phyloP scores from a whole-genome alignment of 345 rosid genomes.

The Viola odorata region DNA sequence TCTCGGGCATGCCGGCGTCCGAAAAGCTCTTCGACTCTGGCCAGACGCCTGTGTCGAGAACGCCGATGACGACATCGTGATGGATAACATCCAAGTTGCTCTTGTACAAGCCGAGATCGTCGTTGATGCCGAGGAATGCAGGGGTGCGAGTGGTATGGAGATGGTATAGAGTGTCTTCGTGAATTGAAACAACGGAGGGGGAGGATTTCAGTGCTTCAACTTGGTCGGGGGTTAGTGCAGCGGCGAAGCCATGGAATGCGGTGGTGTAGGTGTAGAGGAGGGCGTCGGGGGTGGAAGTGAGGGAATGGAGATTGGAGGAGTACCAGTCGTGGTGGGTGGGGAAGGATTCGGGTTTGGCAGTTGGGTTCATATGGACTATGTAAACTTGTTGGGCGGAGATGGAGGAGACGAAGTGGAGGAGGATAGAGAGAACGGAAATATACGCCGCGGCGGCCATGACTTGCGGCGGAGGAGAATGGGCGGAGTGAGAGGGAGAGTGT shows the following conservation, averaged over 20 bases:
- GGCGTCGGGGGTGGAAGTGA: conserved; percentile 33
- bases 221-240: conserved; percentile 48
- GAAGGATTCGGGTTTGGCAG: conserved; percentile 49
- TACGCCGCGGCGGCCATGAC: conserved; percentile 9
- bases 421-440: conserved; percentile 7
- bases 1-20: conserved; percentile 58
- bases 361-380: conserved; percentile 68
- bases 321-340: conserved; percentile 69
- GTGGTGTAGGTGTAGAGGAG: conserved; percentile 61
- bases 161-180: conserved; percentile 59
- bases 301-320: conserved; percentile 48
- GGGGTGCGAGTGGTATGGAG: conserved; percentile 89
- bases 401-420: conserved; percentile 9
- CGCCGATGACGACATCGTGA: conserved; percentile 60
- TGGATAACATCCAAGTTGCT: conserved; percentile 39
- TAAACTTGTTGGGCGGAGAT: conserved; percentile 42
- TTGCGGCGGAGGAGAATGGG: background rate
- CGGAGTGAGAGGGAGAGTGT: background rate
- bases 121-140: conserved; percentile 60
- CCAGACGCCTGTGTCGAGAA: conserved; percentile 88
- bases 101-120: conserved; percentile 31
- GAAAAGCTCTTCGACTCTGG: conserved; percentile 70
- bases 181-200: conserved; percentile 53
- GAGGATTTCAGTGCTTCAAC: conserved; percentile 45
- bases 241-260: conserved; percentile 70